These are phyloP conservation scores for Lachancea lanzarotensis DNA, from an alignment of 805 yeast species.

Conservation along the genomic window DNA sequence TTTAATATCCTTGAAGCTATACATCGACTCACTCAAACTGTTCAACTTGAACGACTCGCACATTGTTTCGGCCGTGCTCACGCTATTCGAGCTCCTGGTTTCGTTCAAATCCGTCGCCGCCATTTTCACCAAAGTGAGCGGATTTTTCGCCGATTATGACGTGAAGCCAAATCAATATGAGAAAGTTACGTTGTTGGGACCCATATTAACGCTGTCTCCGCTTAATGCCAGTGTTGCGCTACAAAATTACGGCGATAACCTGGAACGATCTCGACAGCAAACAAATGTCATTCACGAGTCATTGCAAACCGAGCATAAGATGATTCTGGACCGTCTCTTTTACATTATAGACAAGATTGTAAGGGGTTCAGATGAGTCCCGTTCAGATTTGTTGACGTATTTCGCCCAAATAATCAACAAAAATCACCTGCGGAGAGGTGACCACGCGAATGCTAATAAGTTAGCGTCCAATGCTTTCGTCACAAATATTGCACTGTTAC, in stretches of 20 bases:
- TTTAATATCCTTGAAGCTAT: conserved; percentile 27
- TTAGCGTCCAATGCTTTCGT: conserved; percentile 76
- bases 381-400: conserved; percentile 58
- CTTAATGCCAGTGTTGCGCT: conserved; percentile 45
- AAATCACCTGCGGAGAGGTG: conserved; percentile 83
- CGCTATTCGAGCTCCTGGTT: conserved; percentile 52
- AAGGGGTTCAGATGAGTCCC: conserved; percentile 60
- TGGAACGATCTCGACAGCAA: conserved; percentile 37
- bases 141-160: conserved; percentile 43
- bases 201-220: conserved; percentile 71
- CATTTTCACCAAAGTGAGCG: conserved; percentile 48
- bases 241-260: conserved; percentile 39
- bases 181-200: conserved; percentile 62
- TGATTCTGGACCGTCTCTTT: conserved; percentile 57
- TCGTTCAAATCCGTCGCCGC: conserved; percentile 57
- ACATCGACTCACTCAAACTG: conserved; percentile 28
- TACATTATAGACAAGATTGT: conserved; percentile 65
- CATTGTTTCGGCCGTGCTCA: conserved; percentile 46
- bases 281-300: conserved; percentile 49
- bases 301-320: conserved; percentile 56
- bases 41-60: conserved; percentile 43
- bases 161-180: conserved; percentile 50
- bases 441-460: conserved; percentile 62
- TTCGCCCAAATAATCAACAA: conserved; percentile 69
- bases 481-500: conserved; percentile 63